A percentile compares a stretch with the other conserved stretches of the same genome.
phyloP scores from a whole-genome alignment of 192 early-diverging fungal genomes.

The Entomortierella parvispora region DNA sequence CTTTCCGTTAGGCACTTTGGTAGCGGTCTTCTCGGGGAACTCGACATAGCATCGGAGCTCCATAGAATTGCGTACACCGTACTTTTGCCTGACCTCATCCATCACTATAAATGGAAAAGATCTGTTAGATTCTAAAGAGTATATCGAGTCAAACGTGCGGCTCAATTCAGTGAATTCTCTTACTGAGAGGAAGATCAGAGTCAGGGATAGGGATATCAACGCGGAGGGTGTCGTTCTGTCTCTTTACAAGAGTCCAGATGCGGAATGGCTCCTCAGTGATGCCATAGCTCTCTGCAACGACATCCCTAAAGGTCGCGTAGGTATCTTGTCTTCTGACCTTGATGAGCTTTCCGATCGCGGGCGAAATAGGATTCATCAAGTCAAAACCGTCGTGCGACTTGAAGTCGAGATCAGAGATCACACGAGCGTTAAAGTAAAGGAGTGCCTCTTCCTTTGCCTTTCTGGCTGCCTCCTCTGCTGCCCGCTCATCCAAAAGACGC shows the following conservation, averaged over 20 bases:
- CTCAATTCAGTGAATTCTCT: slow-evolving; percentile 8
- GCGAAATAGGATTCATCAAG: slow-evolving; percentile 75
- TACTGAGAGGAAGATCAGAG: slow-evolving; percentile 56
- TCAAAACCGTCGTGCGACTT: slow-evolving; percentile 86
- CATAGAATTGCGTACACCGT: slow-evolving; percentile 33
- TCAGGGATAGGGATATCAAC: slow-evolving; percentile 78
- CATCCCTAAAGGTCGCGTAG: slow-evolving; percentile 62
- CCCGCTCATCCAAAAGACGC: slow-evolving; percentile 74
- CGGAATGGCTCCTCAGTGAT: slow-evolving; percentile 67
- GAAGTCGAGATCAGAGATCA: slow-evolving; percentile 75
- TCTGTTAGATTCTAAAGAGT: slow-evolving; percentile 2
- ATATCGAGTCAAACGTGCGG: background rate
- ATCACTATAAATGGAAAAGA: slow-evolving; percentile 33
- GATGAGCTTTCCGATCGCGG: slow-evolving; percentile 34
- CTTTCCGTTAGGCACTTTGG: slow-evolving; percentile 36
- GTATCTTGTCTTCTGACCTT: slow-evolving; percentile 70
- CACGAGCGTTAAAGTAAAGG: slow-evolving; percentile 70
- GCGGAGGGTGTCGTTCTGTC: slow-evolving; percentile 92
- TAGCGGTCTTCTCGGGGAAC: slow-evolving; percentile 22
- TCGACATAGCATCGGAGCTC: slow-evolving; percentile 55
- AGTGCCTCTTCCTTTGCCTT: slow-evolving; percentile 80
- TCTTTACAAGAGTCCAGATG: slow-evolving; percentile 87
- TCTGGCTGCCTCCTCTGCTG: slow-evolving; percentile 61
- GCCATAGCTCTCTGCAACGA: slow-evolving; percentile 57
- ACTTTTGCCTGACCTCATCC: slow-evolving; percentile 48